These are phyloP conservation scores for Talaromyces proteolyticus DNA, from an alignment of 495 filamentous ascomycete species.

Conservation along the genomic window DNA sequence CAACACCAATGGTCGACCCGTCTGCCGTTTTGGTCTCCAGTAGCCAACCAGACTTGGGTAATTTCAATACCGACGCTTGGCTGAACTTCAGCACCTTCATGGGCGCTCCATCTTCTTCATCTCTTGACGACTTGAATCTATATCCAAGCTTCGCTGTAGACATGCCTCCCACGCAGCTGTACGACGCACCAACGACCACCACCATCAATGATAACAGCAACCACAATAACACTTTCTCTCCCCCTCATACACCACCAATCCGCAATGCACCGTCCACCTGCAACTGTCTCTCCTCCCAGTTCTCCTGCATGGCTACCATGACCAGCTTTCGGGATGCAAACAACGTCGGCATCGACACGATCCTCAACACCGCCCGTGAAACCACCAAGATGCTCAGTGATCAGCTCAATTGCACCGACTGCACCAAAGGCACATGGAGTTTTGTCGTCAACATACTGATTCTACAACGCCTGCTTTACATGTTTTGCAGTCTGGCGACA, in stretches of 20 bases:
- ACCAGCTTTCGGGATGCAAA: neutral
- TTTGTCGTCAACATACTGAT: neutral
- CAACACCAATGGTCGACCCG: neutral
- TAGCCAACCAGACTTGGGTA: neutral
- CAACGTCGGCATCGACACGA: neutral
- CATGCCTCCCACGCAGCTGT: neutral
- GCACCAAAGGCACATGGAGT: neutral
- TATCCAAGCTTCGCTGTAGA: neutral
- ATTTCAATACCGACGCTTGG: neutral
- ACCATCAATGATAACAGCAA: neutral
- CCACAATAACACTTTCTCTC: neutral
- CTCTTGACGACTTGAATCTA: neutral
- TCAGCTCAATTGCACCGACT: neutral
- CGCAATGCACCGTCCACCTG: neutral
- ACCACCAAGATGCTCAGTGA: neutral
- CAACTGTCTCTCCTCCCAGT: neutral
- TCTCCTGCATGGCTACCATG: neutral
- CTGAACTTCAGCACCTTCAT: neutral
- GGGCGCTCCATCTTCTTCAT: neutral
- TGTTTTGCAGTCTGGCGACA: neutral
- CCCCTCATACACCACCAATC: neutral
- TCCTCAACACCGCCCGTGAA: neutral
- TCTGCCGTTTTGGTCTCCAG: neutral
- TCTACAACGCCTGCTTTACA: neutral
- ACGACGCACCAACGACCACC: neutral